These are phyloP conservation scores for Choiromyces venosus DNA, from an alignment of 495 filamentous ascomycete genomes.

Conservation along the genomic window DNA sequence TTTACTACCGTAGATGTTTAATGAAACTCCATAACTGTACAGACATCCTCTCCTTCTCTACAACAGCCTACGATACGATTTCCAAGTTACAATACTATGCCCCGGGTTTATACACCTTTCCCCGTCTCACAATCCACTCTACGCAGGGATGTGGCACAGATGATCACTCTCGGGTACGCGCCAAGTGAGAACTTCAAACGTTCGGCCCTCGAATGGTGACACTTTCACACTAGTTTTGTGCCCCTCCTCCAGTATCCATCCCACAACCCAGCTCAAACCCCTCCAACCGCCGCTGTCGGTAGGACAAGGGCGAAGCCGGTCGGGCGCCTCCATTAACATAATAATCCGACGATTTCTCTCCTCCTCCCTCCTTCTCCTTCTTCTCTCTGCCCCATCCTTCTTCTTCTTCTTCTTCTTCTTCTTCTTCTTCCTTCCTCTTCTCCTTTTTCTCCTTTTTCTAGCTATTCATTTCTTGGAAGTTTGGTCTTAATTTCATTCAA, in stretches of 20 bases:
- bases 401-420: slow-evolving; percentile 10
- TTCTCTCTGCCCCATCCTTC: slow-evolving; percentile 5
- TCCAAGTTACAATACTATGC: not conserved
- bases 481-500: not conserved
- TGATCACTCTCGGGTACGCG: not conserved
- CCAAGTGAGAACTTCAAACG: not conserved
- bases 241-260: slow-evolving; percentile 23
- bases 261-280: not conserved
- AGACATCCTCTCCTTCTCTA: not conserved
- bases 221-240: not conserved
- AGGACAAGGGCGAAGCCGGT: slow-evolving; percentile 11
- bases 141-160: not conserved
- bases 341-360: not conserved
- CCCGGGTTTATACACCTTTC: not conserved
- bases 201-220: not conserved
- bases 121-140: not conserved
- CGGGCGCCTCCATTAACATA: not conserved
- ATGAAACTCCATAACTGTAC: not conserved
- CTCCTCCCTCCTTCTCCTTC: not conserved
- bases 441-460: not conserved
- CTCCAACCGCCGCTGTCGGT: slow-evolving; percentile 25
- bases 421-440: not conserved
- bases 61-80: not conserved
- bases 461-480: slow-evolving; percentile 1
- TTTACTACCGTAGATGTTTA: not conserved